Evolutionary conservation across 208 protist genomes (phyloP).

Genomic region (Wallacemonas collosoma): DNA sequence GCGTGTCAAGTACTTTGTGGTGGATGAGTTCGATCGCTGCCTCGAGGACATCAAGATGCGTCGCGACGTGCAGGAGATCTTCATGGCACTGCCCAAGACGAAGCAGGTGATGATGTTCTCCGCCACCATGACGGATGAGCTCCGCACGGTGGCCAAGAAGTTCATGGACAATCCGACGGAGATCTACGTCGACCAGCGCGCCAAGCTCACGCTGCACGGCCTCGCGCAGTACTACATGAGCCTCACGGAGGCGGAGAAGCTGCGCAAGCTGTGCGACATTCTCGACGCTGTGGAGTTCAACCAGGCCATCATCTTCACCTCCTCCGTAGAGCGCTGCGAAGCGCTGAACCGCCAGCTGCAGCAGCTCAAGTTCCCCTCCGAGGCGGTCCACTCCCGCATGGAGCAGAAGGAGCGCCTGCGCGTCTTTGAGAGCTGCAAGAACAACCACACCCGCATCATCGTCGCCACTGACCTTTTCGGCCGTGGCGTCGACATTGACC

Average conservation of each 20-base stretch:
- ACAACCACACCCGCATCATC: conserved; percentile 97
- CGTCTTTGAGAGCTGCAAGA: conserved; percentile 97
- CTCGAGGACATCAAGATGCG: conserved; percentile 96
- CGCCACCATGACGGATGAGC: conserved; percentile 97
- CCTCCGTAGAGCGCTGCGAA: conserved; percentile 90
- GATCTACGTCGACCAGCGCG: conserved; percentile 98
- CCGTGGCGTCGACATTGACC: conserved; percentile 99
- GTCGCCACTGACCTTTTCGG: conserved; percentile 99
- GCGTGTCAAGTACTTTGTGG: conserved; percentile 98
- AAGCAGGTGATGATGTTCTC: conserved; percentile 99
- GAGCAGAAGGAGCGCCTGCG: conserved; percentile 92
- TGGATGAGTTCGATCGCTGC: conserved; percentile 99
- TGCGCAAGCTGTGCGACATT: conserved; percentile 97
- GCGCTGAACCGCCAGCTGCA: conserved; percentile 96
- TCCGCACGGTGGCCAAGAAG: conserved; percentile 96
- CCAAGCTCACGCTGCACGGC: conserved; percentile 99
- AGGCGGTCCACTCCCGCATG: conserved; percentile 96
- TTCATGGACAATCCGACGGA: conserved; percentile 98
- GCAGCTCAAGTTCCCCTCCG: conserved; percentile 96
- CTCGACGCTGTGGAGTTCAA: conserved; percentile 99
- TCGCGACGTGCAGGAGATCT: conserved; percentile 98
- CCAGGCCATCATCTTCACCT: conserved; percentile 99
- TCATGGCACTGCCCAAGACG: conserved; percentile 95
- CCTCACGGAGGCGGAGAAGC: conserved; percentile 97
- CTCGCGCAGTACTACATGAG: conserved; percentile 99